Evolutionary conservation across 148 eudicot species (phyloP).

Genomic region (Vaccinium corymbosum): DNA sequence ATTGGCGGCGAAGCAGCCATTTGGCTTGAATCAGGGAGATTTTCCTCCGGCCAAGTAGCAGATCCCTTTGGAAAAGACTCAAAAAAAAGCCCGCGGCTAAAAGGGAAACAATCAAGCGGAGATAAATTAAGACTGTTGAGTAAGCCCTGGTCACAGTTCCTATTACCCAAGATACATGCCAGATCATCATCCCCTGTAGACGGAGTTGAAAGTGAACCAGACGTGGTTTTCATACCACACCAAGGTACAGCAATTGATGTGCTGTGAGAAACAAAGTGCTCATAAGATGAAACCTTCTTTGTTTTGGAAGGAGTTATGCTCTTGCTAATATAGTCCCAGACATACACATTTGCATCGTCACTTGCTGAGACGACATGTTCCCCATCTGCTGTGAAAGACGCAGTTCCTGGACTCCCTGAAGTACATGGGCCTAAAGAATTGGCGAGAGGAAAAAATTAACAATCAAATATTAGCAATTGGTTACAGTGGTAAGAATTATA

Average conservation of each 20-base stretch:
- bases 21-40: constrained; percentile 23
- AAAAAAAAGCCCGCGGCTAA: constrained; percentile 30
- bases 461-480: neutral
- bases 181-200: constrained; percentile 14
- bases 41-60: constrained; percentile 55
- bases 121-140: constrained; percentile 21
- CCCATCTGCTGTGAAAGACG: constrained; percentile 80
- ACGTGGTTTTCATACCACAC: constrained; percentile 46
- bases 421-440: constrained; percentile 32
- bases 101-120: constrained; percentile 22
- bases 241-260: constrained; percentile 65
- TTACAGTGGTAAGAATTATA: neutral
- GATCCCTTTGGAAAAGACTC: constrained; percentile 35
- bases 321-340: constrained; percentile 51
- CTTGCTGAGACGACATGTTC: constrained; percentile 58
- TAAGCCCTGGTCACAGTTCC: constrained; percentile 20
- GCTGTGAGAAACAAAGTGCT: constrained; percentile 49
- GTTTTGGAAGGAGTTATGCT: constrained; percentile 25
- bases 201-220: constrained; percentile 17
- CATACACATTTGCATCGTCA: constrained; percentile 57
- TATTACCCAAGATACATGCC: constrained; percentile 18
- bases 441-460: neutral
- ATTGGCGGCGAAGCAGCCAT: constrained; percentile 24
- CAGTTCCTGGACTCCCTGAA: constrained; percentile 45
- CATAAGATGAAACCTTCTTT: constrained; percentile 45